Percentiles rank a stretch among this genome's conserved stretches.
These are phyloP conservation scores for Turritis glabra DNA, from an alignment of 345 rosid genomes.

Conservation along the genomic window DNA sequence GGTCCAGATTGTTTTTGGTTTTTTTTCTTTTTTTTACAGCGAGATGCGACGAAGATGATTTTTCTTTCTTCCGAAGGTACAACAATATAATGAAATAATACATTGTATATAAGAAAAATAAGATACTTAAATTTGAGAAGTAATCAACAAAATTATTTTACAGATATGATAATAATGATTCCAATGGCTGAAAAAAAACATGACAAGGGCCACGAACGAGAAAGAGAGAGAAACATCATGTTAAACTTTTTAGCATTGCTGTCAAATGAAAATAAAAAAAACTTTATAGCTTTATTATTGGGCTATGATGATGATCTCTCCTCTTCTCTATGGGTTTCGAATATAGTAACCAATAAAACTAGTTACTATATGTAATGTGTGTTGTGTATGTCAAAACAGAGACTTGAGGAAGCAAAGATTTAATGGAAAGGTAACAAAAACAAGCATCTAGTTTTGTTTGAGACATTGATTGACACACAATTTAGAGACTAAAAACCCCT, in stretches of 20 bases:
- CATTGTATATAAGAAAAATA: background rate
- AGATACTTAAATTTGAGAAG: background rate
- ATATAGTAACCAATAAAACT: background rate
- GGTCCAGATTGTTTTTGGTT: slow-evolving; percentile 3
- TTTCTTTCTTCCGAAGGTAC: background rate
- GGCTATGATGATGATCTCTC: slow-evolving; percentile 9
- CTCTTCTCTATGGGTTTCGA: background rate
- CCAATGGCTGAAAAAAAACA: slow-evolving; percentile 7
- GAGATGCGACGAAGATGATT: background rate
- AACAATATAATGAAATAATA: background rate
- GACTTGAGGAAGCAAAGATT: background rate
- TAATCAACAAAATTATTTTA: background rate
- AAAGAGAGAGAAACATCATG: slow-evolving; percentile 20
- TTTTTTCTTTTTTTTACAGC: too few species aligned
- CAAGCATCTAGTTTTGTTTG: background rate
- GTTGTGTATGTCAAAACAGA: background rate
- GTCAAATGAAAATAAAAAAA: background rate
- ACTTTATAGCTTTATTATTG: slow-evolving; percentile 16
- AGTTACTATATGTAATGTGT: background rate
- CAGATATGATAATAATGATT: slow-evolving; percentile 13
- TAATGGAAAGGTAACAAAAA: background rate
- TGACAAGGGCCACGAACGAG: slow-evolving; percentile 25
- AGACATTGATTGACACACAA: slow-evolving; percentile 6
- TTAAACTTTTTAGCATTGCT: slow-evolving; percentile 7
- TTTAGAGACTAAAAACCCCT: too few species aligned